phyloP scores from a whole-genome alignment of 1,284 basidiomycete genomes.

The Ganoderma lingzhi region DNA sequence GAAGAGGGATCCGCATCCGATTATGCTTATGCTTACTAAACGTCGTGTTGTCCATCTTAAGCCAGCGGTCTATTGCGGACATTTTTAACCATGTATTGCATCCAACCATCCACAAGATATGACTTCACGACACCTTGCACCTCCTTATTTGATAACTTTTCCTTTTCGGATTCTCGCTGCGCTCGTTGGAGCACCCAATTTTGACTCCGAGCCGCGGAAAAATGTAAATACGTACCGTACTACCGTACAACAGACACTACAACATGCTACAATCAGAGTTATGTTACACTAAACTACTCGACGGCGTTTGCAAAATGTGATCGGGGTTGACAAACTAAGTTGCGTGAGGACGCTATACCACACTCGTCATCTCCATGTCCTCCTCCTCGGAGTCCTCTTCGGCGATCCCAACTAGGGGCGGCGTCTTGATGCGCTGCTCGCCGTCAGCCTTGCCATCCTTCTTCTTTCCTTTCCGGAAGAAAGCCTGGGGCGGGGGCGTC shows the following conservation, averaged over 20 bases:
- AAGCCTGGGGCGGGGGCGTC: conserved; percentile 2
- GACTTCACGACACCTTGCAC: too few relatives aligned
- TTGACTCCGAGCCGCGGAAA: conserved; percentile 1
- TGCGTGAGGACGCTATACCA: not conserved
- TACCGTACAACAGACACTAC: not conserved
- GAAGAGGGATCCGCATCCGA: conserved; percentile 21
- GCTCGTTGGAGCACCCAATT: not conserved
- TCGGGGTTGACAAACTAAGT: not conserved
- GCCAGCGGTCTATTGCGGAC: not conserved
- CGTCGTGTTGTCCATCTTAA: not conserved
- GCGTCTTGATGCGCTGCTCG: not conserved
- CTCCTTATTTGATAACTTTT: not conserved
- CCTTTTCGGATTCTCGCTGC: not conserved
- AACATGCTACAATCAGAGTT: not conserved
- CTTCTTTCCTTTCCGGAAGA: not conserved
- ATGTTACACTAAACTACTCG: not conserved
- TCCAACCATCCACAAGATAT: not conserved
- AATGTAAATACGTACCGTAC: conserved; percentile 7
- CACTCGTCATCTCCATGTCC: conserved; percentile 9
- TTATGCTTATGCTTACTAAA: conserved; percentile 26
- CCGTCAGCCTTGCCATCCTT: not conserved
- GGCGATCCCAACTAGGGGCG: not conserved
- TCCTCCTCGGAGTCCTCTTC: conserved; percentile 5
- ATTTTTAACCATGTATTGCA: not conserved
- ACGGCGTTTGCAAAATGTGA: not conserved